Conservation (phyloP, 208 protist genomes). For the Acanthamoeba lenticulata region DNA sequence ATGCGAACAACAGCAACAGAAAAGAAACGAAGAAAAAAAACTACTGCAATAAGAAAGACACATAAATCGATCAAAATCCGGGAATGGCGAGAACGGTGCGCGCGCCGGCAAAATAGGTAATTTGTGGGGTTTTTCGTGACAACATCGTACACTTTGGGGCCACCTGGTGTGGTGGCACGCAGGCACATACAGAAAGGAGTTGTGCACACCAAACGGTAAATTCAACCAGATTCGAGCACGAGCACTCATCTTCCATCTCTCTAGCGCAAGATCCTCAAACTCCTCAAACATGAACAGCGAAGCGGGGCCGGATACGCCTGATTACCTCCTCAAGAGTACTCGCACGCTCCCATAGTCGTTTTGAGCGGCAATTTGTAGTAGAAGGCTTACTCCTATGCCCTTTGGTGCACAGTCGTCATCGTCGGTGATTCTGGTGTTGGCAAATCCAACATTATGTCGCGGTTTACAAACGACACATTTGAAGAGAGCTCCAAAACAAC, state of each 20-base stretch:
- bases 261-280: background rate
- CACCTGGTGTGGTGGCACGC: background rate
- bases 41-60: too few relatives aligned
- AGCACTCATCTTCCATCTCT: background rate
- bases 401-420: background rate
- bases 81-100: too few relatives aligned
- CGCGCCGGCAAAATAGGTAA: too few relatives aligned
- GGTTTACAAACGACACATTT: slow-evolving; percentile 3
- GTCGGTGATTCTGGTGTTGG: slow-evolving; percentile 50
- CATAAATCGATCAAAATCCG: too few relatives aligned
- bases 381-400: background rate
- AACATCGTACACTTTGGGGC: background rate
- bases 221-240: background rate
- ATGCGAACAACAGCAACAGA: too few relatives aligned
- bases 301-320: background rate
- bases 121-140: background rate
- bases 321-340: slow-evolving; percentile 12
- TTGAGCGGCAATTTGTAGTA: background rate
- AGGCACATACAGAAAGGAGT: too few relatives aligned
- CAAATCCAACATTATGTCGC: slow-evolving; percentile 39
- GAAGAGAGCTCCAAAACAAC: slow-evolving; percentile 31
- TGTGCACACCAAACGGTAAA: background rate
- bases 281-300: background rate
- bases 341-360: background rate
- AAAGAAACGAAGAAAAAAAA: too few relatives aligned